Evolutionary conservation across 371 early-diverging fungal species (phyloP).

Genomic region (Apophysomyces elegans): DNA sequence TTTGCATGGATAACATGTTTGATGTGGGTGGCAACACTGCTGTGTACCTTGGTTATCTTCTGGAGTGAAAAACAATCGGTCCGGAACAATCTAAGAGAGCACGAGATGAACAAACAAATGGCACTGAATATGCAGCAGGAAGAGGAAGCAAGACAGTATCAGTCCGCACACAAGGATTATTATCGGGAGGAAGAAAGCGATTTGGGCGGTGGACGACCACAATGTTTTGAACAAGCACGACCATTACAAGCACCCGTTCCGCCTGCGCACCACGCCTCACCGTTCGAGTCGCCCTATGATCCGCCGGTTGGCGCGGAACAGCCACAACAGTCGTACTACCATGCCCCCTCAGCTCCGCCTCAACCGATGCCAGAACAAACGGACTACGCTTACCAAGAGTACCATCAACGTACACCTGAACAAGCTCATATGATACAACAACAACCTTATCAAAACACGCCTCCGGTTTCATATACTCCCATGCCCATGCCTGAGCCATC

Average conservation of each 20-base stretch:
- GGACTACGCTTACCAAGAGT: constrained; percentile 20
- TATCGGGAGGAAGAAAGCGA: constrained; percentile 26
- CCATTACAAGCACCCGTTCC: constrained; percentile 21
- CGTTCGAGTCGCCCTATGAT: constrained; percentile 33
- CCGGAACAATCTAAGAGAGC: constrained; percentile 45
- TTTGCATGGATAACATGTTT: constrained; percentile 53
- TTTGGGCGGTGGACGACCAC: constrained; percentile 27
- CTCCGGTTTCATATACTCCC: constrained; percentile 11
- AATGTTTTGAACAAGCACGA: constrained; percentile 32
- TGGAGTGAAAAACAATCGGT: constrained; percentile 47
- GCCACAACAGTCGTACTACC: constrained; percentile 18
- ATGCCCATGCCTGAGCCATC: constrained; percentile 30
- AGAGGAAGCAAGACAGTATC: constrained; percentile 6
- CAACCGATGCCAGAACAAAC: constrained; percentile 17
- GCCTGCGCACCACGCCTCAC: constrained; percentile 19
- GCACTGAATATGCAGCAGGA: constrained; percentile 16
- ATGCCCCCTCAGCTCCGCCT: constrained; percentile 4
- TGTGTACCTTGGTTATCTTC: constrained; percentile 35
- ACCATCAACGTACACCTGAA: constrained; percentile 17
- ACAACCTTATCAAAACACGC: constrained; percentile 6
- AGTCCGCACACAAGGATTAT: constrained; percentile 10
- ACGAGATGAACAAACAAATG: constrained; percentile 40
- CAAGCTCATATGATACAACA: constrained; percentile 3
- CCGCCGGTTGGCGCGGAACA: constrained; percentile 20
- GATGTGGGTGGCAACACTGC: constrained; percentile 41